Evolutionary conservation across 2,329 filamentous ascomycete species (phyloP).

Genomic region (Cladosporium sp.): DNA sequence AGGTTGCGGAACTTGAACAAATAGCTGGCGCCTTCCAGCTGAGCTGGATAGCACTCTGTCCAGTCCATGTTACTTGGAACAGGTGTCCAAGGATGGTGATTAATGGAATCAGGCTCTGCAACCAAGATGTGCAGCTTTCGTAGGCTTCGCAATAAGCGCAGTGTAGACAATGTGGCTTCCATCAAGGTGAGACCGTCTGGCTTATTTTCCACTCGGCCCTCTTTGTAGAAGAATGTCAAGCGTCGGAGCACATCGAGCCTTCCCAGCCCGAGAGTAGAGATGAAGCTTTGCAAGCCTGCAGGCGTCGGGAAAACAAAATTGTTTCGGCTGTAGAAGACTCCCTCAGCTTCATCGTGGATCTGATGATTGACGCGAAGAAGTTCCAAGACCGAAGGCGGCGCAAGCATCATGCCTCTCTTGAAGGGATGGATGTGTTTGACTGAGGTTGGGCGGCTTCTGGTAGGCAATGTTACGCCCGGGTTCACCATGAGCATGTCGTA

Average conservation of each 20-base stretch:
- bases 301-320: constrained; percentile 37
- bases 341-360: constrained; percentile 50
- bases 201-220: neutral
- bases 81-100: neutral
- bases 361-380: constrained; percentile 49
- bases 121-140: neutral
- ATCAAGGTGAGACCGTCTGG: neutral
- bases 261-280: neutral
- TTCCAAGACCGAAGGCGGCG: constrained; percentile 32
- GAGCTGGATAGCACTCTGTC: neutral
- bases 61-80: neutral
- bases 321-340: constrained; percentile 49
- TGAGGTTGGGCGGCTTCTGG: neutral
- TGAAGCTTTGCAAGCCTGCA: neutral
- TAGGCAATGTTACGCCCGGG: neutral
- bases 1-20: neutral
- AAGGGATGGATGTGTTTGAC: neutral
- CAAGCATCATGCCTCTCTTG: neutral
- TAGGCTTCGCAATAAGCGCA: neutral
- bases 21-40: neutral
- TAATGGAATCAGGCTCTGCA: neutral
- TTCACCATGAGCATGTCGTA: constrained; percentile 26
- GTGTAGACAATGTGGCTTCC: neutral
- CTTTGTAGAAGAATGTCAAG: neutral
- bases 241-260: neutral